These are phyloP conservation scores for Lipomyces oligophaga DNA, from an alignment of 805 yeast species.

Conservation along the genomic window DNA sequence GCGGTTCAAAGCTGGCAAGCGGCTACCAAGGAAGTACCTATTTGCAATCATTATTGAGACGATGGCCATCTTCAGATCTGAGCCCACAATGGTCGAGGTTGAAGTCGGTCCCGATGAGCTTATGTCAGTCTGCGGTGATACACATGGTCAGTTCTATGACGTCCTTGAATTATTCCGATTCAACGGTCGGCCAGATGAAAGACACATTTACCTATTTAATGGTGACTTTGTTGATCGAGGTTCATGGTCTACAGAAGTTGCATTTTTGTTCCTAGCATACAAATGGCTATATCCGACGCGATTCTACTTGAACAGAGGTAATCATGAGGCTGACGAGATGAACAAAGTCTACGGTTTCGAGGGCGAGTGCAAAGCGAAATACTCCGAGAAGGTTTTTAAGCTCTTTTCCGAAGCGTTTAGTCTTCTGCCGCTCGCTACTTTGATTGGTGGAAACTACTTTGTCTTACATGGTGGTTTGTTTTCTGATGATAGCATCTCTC, in stretches of 20 bases:
- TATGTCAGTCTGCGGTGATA: conserved; percentile 88
- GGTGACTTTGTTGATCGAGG: conserved; percentile 99
- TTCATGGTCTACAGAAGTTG: conserved; percentile 97
- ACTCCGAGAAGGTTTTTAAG: conserved; percentile 70
- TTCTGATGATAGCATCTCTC: conserved; percentile 64
- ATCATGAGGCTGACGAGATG: conserved; percentile 96
- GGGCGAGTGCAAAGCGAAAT: conserved; percentile 91
- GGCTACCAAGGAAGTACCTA: conserved; percentile 75
- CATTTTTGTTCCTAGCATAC: conserved; percentile 68
- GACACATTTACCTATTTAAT: conserved; percentile 79
- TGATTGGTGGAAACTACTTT: conserved; percentile 72
- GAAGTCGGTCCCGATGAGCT: conserved; percentile 39
- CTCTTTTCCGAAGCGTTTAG: conserved; percentile 85
- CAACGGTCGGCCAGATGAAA: conserved; percentile 65
- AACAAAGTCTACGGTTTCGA: conserved; percentile 94
- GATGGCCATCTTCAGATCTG: conserved; percentile 57
- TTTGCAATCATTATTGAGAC: conserved; percentile 76
- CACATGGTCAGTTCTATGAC: conserved; percentile 95
- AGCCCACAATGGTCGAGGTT: conserved; percentile 74
- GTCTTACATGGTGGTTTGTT: conserved; percentile 96
- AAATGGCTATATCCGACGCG: conserved; percentile 71
- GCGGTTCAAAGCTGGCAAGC: conserved; percentile 68
- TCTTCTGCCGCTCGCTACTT: conserved; percentile 77
- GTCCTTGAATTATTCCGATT: conserved; percentile 70
- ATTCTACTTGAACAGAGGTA: conserved; percentile 82